A percentile compares a stretch with the other conserved stretches of the same genome.
Evolutionary conservation across 345 rosid genomes (phyloP).

Genomic region (Pseudoturritis turrita): DNA sequence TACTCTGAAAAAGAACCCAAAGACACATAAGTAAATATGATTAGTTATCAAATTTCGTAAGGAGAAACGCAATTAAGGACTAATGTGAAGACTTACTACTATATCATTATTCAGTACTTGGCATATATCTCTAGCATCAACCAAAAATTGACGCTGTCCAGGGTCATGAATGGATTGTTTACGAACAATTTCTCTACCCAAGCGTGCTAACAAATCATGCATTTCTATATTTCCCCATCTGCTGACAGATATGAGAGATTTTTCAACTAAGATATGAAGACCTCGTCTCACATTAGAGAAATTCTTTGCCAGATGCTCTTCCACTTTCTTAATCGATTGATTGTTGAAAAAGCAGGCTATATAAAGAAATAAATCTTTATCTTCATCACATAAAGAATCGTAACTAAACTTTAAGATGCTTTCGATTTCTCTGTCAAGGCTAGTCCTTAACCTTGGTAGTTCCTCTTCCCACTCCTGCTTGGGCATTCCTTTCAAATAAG

Average conservation of each 20-base stretch:
- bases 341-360: slow-evolving; percentile 28
- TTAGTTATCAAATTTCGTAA: background rate
- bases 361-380: slow-evolving; percentile 23
- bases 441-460: slow-evolving; percentile 5
- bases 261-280: slow-evolving; percentile 12
- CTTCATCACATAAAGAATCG: slow-evolving; percentile 16
- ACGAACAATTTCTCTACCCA: slow-evolving; percentile 27
- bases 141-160: slow-evolving; percentile 20
- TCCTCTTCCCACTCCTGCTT: slow-evolving; percentile 15
- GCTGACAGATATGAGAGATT: slow-evolving; percentile 15
- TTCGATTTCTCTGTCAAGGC: slow-evolving; percentile 11
- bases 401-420: slow-evolving; percentile 23
- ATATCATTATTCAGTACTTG: background rate
- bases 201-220: slow-evolving; percentile 28
- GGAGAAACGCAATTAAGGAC: background rate
- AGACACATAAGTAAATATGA: too few species aligned
- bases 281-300: background rate
- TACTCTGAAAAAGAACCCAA: background rate
- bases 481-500: background rate
- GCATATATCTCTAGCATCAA: slow-evolving; percentile 12
- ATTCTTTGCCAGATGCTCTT: background rate
- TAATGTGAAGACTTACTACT: slow-evolving; percentile 11
- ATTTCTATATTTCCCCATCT: background rate
- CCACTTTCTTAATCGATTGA: background rate
- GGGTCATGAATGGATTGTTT: slow-evolving; percentile 14